Evolutionary conservation across 2,329 filamentous ascomycete species (phyloP).

Genomic region (Colletotrichum graminicola): DNA sequence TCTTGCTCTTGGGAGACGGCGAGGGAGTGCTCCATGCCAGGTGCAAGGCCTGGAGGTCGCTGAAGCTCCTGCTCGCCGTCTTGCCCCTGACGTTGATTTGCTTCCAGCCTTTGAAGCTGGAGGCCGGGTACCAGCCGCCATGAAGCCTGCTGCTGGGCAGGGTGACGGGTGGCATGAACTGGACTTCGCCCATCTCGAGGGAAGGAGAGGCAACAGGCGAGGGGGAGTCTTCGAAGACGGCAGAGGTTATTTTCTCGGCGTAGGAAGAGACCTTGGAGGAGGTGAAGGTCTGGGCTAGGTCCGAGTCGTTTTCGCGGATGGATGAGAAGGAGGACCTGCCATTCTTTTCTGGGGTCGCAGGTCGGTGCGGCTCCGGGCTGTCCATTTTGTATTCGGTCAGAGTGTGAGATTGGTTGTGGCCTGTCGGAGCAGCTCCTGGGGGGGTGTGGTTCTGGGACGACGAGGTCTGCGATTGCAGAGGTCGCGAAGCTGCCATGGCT

Average conservation of each 20-base stretch:
- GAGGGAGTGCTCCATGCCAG: constrained; percentile 65
- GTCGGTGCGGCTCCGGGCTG: constrained; percentile 45
- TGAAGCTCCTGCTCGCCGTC: constrained; percentile 71
- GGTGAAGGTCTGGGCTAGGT: constrained; percentile 72
- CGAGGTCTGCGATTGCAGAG: constrained; percentile 33
- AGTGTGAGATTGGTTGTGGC: constrained; percentile 33
- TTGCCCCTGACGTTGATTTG: constrained; percentile 70
- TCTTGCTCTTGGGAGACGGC: constrained; percentile 47
- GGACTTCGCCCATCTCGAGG: constrained; percentile 54
- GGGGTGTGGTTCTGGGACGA: constrained; percentile 51
- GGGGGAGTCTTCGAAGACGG: constrained; percentile 61
- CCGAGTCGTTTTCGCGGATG: constrained; percentile 70
- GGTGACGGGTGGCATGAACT: constrained; percentile 66
- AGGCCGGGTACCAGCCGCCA: constrained; percentile 69
- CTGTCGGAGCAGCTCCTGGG: constrained; percentile 49
- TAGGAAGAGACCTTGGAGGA: constrained; percentile 73
- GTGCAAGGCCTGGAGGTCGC: constrained; percentile 68
- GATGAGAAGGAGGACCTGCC: constrained; percentile 71
- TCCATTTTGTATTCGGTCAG: constrained; percentile 47
- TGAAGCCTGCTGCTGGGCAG: constrained; percentile 68
- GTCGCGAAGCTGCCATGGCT: constrained; percentile 39
- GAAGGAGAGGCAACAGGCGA: constrained; percentile 45
- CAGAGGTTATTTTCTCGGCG: constrained; percentile 59
- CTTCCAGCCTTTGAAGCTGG: constrained; percentile 73
- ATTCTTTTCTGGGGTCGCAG: constrained; percentile 51